phyloP scores from a whole-genome alignment of 1,139 yeast genomes.

The Eremothecium gossypii region DNA sequence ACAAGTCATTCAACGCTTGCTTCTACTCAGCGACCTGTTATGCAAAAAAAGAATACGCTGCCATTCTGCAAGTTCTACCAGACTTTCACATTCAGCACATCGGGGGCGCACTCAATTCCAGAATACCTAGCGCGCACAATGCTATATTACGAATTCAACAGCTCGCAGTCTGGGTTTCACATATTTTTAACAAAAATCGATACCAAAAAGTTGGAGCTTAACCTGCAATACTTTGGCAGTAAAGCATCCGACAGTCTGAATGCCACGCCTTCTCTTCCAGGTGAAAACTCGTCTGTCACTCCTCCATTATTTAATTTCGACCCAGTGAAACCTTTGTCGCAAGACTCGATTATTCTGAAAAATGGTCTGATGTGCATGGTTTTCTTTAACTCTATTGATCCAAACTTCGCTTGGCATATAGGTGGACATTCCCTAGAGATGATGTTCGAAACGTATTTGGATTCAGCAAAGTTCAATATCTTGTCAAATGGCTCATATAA shows the following conservation, averaged over 20 bases:
- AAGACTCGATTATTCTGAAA: slow-evolving; percentile 21
- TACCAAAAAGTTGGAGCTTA: slow-evolving; percentile 23
- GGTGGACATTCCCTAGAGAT: slow-evolving; percentile 18
- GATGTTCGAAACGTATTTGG: slow-evolving; percentile 19
- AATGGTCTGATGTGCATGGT: slow-evolving; percentile 26
- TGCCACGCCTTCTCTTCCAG: neutral
- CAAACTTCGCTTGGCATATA: slow-evolving; percentile 18
- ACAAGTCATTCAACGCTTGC: neutral
- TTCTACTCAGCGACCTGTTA: neutral
- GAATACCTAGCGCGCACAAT: slow-evolving; percentile 21
- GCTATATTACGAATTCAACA: slow-evolving; percentile 25
- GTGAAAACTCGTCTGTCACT: slow-evolving; percentile 5
- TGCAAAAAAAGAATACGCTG: slow-evolving; percentile 13
- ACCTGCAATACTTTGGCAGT: slow-evolving; percentile 12
- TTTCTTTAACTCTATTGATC: slow-evolving; percentile 20
- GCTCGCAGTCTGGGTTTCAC: slow-evolving; percentile 16
- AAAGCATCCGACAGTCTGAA: neutral
- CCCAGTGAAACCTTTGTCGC: slow-evolving; percentile 10
- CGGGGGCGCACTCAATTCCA: slow-evolving; percentile 25
- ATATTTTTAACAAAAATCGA: slow-evolving; percentile 26
- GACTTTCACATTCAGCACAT: slow-evolving; percentile 24
- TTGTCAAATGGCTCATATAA: slow-evolving; percentile 22
- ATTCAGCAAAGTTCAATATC: slow-evolving; percentile 18
- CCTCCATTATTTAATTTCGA: slow-evolving; percentile 1
- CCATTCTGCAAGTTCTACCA: slow-evolving; percentile 22